Base-by-base conservation (phyloP, 1,284 basidiomycete genomes). In the Calocybe gambosa region DNA sequence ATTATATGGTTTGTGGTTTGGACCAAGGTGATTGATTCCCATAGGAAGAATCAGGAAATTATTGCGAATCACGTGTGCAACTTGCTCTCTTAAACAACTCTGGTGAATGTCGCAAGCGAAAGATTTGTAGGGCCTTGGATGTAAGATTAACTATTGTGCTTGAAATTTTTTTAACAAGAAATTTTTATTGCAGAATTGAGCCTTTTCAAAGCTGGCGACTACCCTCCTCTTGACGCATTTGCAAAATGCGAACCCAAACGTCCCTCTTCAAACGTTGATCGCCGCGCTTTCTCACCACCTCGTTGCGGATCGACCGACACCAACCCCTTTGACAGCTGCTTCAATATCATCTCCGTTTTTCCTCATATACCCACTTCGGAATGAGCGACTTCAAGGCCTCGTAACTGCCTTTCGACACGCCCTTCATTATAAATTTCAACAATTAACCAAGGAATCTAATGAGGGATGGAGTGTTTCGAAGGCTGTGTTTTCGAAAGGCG, bases 321-420 rank as follows among this genome's bases (percentile, higher is more conserved):
- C 85, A 2, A 84, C 83, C 0, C 75, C 82, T 0, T 71, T 89
- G 13, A 72, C 80, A 0, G 85, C 80, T n/a, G 73, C 77, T 6
- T 70, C 78, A 28, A 71, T 87, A 47, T 75, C 77, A 31, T 82
- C 81, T 35, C 74, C 80, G 1, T 61, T 69, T 29, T 76, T 78
- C 55, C 75, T 80, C 36, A 65, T 62, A 1, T 68, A 68, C 16
- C 71, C 76, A 0, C 69, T 77, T 43, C 69, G 72, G 2, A 63
- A 77, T 50, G 56, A 67, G 16, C 76, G 71, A 52, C 70, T 85
- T 12, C 68, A 78, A 46, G 65, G 73, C 0, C 70, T 89, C 21
- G 62, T 67, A 5, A 72, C 72, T 10, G 74, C 81, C 8, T 82
- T 85, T 57, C 73, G 81, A 10, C 77, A 82, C 65, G 80, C 82